phyloP scores from a whole-genome alignment of 2,329 filamentous ascomycete species.

The Stachybotrys echinatus region DNA sequence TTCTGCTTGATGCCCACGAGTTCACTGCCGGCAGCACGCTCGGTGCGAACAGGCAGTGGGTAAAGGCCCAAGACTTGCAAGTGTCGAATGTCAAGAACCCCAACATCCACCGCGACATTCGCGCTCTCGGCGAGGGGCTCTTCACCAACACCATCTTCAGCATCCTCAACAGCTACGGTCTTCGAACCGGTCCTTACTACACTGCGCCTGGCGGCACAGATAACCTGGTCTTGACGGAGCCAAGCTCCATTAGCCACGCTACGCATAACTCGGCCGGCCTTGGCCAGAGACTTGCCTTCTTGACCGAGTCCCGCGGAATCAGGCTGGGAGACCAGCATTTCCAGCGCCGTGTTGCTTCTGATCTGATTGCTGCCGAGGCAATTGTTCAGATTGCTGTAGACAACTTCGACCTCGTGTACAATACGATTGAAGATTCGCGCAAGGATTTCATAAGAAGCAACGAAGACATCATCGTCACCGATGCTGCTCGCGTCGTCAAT shows the following conservation, averaged over 20 bases:
- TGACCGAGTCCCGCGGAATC: constrained; percentile 8
- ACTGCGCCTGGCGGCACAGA: constrained; percentile 3
- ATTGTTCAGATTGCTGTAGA: constrained; percentile 4
- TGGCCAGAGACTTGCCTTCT: constrained; percentile 5
- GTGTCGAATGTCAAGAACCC: constrained; percentile 6
- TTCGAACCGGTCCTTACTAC: constrained; percentile 7
- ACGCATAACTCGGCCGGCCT: constrained; percentile 5
- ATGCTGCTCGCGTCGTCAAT: constrained; percentile 2
- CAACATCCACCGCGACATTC: constrained; percentile 6
- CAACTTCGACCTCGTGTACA: constrained; percentile 4
- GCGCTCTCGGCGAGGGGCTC: constrained; percentile 5
- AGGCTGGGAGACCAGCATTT: constrained; percentile 7
- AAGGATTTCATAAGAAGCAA: constrained; percentile 4
- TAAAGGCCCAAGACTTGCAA: constrained; percentile 6
- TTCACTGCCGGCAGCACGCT: constrained; percentile 4
- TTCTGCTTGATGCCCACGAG: constrained; percentile 8
- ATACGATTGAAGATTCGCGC: constrained; percentile 6
- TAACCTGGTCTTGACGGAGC: constrained; percentile 3
- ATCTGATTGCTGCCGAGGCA: constrained; percentile 4
- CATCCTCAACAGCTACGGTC: constrained; percentile 1
- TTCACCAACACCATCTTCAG: constrained; percentile 3
- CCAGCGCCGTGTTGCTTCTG: constrained; percentile 6
- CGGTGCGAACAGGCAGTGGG: constrained; percentile 1
- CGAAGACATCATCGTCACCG: constrained; percentile 8
- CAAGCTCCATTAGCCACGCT: constrained; percentile 5